These are phyloP conservation scores for Aspergillus arachidicola DNA, from an alignment of 2,329 filamentous ascomycete genomes.

Conservation along the genomic window DNA sequence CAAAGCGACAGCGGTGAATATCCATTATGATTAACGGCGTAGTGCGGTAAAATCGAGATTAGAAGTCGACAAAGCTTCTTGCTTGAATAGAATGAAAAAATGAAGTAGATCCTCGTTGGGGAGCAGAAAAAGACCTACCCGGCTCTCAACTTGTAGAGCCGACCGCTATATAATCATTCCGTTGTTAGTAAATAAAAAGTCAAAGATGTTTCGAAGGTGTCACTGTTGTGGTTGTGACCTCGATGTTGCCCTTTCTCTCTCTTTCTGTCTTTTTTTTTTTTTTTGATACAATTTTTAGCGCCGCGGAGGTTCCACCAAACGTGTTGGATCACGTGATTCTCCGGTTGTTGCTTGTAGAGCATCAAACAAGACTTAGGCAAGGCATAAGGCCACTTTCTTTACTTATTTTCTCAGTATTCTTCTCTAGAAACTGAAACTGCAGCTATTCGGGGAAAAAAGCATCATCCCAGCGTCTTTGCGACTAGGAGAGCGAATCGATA, in stretches of 20 bases:
- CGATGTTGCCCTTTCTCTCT: slow-evolving; percentile 15
- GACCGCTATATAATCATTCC: slow-evolving; percentile 26
- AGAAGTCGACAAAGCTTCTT: slow-evolving; percentile 13
- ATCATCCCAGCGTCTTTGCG: background rate
- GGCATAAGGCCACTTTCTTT: background rate
- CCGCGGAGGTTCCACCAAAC: slow-evolving; percentile 23
- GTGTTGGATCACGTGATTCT: slow-evolving; percentile 24
- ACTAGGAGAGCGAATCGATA: background rate
- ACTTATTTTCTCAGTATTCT: background rate
- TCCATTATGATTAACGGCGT: slow-evolving; percentile 65
- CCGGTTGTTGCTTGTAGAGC: background rate
- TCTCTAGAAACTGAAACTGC: background rate
- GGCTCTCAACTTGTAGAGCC: slow-evolving; percentile 26
- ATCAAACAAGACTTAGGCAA: background rate
- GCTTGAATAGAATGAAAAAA: background rate
- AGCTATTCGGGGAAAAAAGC: background rate
- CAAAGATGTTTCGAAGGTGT: background rate
- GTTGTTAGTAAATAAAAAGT: slow-evolving; percentile 3
- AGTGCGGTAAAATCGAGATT: slow-evolving; percentile 9
- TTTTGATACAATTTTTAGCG: slow-evolving; percentile 32
- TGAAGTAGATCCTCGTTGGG: slow-evolving; percentile 1
- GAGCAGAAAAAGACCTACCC: slow-evolving; percentile 8
- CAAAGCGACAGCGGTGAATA: slow-evolving; percentile 94
- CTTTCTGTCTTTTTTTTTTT: slow-evolving; percentile 14
- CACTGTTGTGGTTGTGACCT: slow-evolving; percentile 10